A percentile compares a stretch with the other conserved stretches of the same genome.
Evolutionary conservation across 805 yeast species (phyloP).

Genomic region (Ogataea degrootiae): DNA sequence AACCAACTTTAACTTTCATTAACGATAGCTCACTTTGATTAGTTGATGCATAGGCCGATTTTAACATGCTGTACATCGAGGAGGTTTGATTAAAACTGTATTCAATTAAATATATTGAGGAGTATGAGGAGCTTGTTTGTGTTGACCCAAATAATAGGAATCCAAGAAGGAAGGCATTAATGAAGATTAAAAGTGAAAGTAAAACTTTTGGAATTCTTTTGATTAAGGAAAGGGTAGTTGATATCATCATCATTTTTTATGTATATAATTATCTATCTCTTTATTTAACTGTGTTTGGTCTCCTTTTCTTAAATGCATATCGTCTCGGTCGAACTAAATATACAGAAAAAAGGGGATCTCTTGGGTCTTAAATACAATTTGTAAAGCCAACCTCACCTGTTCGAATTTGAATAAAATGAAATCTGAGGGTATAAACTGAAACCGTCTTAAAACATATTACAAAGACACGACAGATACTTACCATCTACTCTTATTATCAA

Average conservation of each 20-base stretch:
- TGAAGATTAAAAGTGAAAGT: slow-evolving; percentile 38
- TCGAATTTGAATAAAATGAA: too few relatives aligned
- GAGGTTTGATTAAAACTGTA: slow-evolving; percentile 45
- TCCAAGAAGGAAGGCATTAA: slow-evolving; percentile 45
- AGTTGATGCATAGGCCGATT: slow-evolving; percentile 31
- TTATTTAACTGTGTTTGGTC: not conserved
- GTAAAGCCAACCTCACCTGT: too few relatives aligned
- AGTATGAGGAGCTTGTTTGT: slow-evolving; percentile 34
- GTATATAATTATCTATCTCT: not conserved
- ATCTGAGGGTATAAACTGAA: too few relatives aligned
- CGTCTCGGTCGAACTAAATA: too few relatives aligned
- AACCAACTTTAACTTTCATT: slow-evolving; percentile 48
- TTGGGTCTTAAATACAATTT: too few relatives aligned
- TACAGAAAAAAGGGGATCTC: too few relatives aligned
- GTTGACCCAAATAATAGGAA: slow-evolving; percentile 57
- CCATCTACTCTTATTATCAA: too few relatives aligned
- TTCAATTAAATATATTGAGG: slow-evolving; percentile 46
- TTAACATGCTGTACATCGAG: slow-evolving; percentile 35
- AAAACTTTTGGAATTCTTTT: slow-evolving; percentile 40
- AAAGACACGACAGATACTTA: too few relatives aligned
- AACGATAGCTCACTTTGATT: slow-evolving; percentile 33
- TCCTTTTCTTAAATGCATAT: not conserved
- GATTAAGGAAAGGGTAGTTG: slow-evolving; percentile 7
- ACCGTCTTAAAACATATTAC: too few relatives aligned
- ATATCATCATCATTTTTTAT: not conserved